Conservation (phyloP, 495 filamentous ascomycete genomes). For the Lasiosphaeria ovina region DNA sequence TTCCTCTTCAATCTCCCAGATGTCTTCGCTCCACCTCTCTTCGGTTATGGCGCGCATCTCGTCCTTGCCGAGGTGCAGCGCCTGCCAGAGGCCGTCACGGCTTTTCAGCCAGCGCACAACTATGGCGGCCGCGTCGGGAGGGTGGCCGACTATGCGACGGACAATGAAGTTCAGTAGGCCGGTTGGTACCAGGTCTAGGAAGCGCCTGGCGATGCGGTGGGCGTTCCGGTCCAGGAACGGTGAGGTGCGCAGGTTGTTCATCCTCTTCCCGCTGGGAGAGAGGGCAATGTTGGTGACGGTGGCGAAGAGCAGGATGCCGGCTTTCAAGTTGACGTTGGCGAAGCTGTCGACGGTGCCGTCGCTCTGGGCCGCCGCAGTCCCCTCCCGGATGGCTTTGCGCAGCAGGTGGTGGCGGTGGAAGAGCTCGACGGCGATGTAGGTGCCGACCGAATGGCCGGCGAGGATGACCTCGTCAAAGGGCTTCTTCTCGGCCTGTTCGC, state of each 20-base stretch:
- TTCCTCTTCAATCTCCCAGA: slow-evolving; percentile 68
- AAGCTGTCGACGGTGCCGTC: slow-evolving; percentile 9
- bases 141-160: slow-evolving; percentile 50
- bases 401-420: slow-evolving; percentile 44
- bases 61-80: slow-evolving; percentile 58
- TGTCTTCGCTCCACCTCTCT: slow-evolving; percentile 74
- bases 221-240: slow-evolving; percentile 55
- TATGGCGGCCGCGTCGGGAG: slow-evolving; percentile 54
- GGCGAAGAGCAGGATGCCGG: slow-evolving; percentile 70
- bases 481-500: background rate
- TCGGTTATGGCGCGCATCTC: slow-evolving; percentile 75
- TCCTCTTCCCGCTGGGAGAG: slow-evolving; percentile 59
- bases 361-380: slow-evolving; percentile 17
- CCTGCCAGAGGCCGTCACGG: slow-evolving; percentile 64
- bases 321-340: slow-evolving; percentile 32
- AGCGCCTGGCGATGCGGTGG: slow-evolving; percentile 47
- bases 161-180: slow-evolving; percentile 45
- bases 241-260: slow-evolving; percentile 51
- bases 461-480: slow-evolving; percentile 62
- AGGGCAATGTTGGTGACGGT: slow-evolving; percentile 72
- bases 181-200: slow-evolving; percentile 49
- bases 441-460: slow-evolving; percentile 80
- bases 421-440: slow-evolving; percentile 74
- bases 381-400: slow-evolving; percentile 28
- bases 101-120: slow-evolving; percentile 65